phyloP scores from a whole-genome alignment of 495 filamentous ascomycete genomes.

The Lineolata rhizophorae region DNA sequence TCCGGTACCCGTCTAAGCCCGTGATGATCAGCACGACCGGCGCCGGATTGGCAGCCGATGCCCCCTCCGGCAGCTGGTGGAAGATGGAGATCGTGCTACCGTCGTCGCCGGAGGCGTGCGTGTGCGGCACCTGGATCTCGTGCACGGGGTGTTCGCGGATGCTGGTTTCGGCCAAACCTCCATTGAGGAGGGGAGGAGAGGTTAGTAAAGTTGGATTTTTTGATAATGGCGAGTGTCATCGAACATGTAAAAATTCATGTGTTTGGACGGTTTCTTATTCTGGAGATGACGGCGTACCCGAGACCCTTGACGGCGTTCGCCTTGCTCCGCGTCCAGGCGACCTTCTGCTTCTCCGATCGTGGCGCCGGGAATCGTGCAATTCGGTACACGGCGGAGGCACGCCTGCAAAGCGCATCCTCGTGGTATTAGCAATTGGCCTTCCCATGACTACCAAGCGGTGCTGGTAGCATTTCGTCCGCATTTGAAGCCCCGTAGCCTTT shows the following conservation, averaged over 20 bases:
- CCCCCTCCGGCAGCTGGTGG: slow-evolving; percentile 31
- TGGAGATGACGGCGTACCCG: slow-evolving; percentile 4
- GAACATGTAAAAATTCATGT: too few species aligned
- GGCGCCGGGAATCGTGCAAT: slow-evolving; percentile 48
- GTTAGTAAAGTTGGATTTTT: too few species aligned
- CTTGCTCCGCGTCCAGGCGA: slow-evolving; percentile 49
- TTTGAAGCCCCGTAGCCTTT: neutral
- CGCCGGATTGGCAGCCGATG: slow-evolving; percentile 18
- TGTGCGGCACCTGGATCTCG: slow-evolving; percentile 41
- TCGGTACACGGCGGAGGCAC: slow-evolving; percentile 48
- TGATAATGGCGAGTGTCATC: too few species aligned
- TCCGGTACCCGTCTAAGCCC: slow-evolving; percentile 58
- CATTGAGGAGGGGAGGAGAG: neutral
- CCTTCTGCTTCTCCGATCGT: slow-evolving; percentile 32
- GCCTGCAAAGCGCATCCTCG: too few species aligned
- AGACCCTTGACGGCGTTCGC: slow-evolving; percentile 37
- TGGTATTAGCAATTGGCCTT: neutral
- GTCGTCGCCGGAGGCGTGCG: slow-evolving; percentile 24
- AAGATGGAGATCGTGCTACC: slow-evolving; percentile 40
- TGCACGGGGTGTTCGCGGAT: slow-evolving; percentile 30
- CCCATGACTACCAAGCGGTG: neutral
- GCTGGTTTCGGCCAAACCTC: neutral
- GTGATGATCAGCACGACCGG: slow-evolving; percentile 51
- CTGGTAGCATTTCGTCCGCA: neutral
- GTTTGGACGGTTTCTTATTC: too few species aligned